Conservation (phyloP, 805 yeast species). For the Saturnispora diversa region DNA sequence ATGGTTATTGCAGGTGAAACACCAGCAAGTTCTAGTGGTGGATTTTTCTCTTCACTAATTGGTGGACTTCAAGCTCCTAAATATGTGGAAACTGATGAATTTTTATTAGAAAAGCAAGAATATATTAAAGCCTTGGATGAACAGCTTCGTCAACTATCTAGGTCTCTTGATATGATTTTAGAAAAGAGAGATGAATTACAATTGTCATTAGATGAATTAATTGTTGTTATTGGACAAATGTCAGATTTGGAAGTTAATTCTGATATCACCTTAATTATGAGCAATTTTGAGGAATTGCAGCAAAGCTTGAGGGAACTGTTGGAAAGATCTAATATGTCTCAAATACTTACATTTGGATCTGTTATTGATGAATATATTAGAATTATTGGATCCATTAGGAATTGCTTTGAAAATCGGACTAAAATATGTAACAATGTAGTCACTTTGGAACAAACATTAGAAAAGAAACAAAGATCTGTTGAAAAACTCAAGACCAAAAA, state of each 20-base stretch:
- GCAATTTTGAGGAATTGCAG: conserved; percentile 67
- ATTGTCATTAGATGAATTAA: conserved; percentile 58
- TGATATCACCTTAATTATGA: conserved; percentile 52
- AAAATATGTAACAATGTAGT: conserved; percentile 42
- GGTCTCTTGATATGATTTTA: conserved; percentile 65
- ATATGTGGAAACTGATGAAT: conserved; percentile 70
- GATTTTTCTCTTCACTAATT: conserved; percentile 62
- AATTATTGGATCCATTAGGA: conserved; percentile 62
- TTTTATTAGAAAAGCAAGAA: conserved; percentile 58
- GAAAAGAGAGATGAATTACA: conserved; percentile 70
- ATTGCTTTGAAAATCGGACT: conserved; percentile 66
- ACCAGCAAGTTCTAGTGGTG: conserved; percentile 28
- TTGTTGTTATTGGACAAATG: conserved; percentile 44
- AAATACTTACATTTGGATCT: conserved; percentile 75
- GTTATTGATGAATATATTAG: conserved; percentile 85
- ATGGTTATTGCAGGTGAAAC: conserved; percentile 20
- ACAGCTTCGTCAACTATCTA: conserved; percentile 61
- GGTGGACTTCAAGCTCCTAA: conserved; percentile 51
- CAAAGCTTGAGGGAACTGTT: conserved; percentile 60
- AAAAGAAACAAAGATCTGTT: conserved; percentile 39
- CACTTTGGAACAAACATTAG: conserved; percentile 35
- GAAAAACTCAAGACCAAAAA: conserved; percentile 38
- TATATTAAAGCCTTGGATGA: conserved; percentile 65
- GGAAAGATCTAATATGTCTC: conserved; percentile 75
- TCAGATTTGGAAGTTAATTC: conserved; percentile 70